Evolutionary conservation across 805 yeast species (phyloP), one percentile per base, ranked within the genome.

Genomic region (Candida xiaguanensis): DNA sequence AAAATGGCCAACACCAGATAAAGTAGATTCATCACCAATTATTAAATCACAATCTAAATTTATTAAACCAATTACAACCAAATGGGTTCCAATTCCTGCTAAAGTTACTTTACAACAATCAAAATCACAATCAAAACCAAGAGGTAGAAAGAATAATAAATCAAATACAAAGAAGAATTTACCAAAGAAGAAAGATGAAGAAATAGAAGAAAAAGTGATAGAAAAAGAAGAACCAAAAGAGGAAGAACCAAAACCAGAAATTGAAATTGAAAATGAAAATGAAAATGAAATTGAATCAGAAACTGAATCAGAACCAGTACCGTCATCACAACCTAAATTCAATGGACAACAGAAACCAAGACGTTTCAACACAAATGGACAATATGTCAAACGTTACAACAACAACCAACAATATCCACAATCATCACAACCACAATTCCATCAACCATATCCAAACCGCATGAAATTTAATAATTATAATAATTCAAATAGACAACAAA

Each of bases 31-130:
- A 34, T 45, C 40, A 20, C 28, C 44, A 13, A 40, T 29, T 33
- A 45, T 44, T 23, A 41, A 44, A 25, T 39, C 51, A 14, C 52
- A 39, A 24, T 66, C 59, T 41, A 65, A 66, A 45, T 64, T 65
- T 46, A 60, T 63, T 46, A 68, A 67, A 49, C 69, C 72, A 14
- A 54, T 56, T 46, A 63, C 68, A 37, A 67, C 57, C 46, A 65
- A 68, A 47, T 68, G 74, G 74, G 70, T 68, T 18, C 74, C 74
- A 13, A 61, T 68, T 39, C 58, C 48, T 40, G 72, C 72, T 23
- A 68, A 68, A 46, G 70, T 68, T 19, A 60, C 58, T 28, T 60
- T 68, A 47, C 64, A 70, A 23, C 59, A 52, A 45, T 49, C 67
- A n/a, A 63, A 69, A 54, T 6, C 23, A 22, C 18, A 20, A 14